Conservation (phyloP, 106 monocot species). For the Platanthera guangdongensis region DNA sequence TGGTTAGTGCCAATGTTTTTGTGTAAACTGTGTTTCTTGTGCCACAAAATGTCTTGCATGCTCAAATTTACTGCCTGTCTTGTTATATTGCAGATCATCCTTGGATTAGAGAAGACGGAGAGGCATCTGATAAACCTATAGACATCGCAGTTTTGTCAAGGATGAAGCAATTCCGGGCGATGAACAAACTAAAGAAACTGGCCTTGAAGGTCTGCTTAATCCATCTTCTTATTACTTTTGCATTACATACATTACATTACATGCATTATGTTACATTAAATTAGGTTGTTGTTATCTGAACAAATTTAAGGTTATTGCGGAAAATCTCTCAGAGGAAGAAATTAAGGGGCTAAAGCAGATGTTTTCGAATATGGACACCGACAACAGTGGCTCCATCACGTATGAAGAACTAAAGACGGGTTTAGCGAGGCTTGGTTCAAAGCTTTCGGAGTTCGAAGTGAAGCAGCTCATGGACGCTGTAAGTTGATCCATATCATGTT, state of each 20-base stretch:
- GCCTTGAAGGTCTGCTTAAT: conserved; percentile 27
- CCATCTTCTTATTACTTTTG: background rate
- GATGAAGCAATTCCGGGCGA: conserved; percentile 52
- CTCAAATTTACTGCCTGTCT: background rate
- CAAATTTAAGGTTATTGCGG: conserved; percentile 38
- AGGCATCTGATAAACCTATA: conserved; percentile 40
- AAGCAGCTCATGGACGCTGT: conserved; percentile 56
- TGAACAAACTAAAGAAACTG: conserved; percentile 51
- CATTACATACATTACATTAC: too few relatives aligned
- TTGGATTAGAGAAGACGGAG: conserved; percentile 41
- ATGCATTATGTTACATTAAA: too few relatives aligned
- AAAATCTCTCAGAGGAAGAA: conserved; percentile 53
- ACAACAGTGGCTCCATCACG: conserved; percentile 41
- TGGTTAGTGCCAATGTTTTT: conserved; percentile 21
- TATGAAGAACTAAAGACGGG: conserved; percentile 46
- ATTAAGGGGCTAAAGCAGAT: conserved; percentile 50
- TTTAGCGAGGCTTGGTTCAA: conserved; percentile 33
- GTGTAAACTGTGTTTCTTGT: background rate
- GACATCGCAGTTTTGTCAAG: conserved; percentile 42
- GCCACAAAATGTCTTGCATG: background rate
- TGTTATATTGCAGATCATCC: conserved; percentile 29
- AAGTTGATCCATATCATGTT: conserved; percentile 14
- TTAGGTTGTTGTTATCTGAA: background rate
- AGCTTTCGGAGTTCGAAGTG: conserved; percentile 39
- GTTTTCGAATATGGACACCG: conserved; percentile 49